Percentiles rank a stretch among this genome's conserved stretches.
phyloP scores from a whole-genome alignment of 306 rosid species.

The Fagus sylvatica region DNA sequence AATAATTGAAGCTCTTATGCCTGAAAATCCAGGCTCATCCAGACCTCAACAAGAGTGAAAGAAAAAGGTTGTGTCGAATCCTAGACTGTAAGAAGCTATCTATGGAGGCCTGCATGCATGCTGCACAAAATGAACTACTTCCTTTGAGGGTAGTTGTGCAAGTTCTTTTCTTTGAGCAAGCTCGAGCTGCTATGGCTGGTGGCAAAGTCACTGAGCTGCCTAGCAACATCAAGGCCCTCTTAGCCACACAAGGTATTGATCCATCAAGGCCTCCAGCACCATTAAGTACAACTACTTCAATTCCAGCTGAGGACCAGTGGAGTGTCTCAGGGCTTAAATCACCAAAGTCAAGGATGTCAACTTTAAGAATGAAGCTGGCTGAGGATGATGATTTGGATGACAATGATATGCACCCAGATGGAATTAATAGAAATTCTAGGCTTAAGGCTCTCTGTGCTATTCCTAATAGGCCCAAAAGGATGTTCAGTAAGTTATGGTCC shows the following conservation, averaged over 20 bases:
- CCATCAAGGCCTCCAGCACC: slow-evolving; percentile 68
- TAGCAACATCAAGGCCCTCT: slow-evolving; percentile 75
- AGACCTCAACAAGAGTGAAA: slow-evolving; percentile 87
- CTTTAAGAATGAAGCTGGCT: slow-evolving; percentile 89
- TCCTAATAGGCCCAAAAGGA: slow-evolving; percentile 82
- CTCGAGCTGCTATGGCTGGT: slow-evolving; percentile 68
- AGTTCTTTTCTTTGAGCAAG: slow-evolving; percentile 98
- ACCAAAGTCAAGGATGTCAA: slow-evolving; percentile 76
- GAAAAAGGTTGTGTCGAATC: slow-evolving; percentile 84
- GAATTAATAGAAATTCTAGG: slow-evolving; percentile 56
- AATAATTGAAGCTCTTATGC: not conserved
- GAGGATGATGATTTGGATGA: slow-evolving; percentile 78
- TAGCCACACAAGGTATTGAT: slow-evolving; percentile 77
- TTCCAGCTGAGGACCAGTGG: slow-evolving; percentile 85
- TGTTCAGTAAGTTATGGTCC: slow-evolving; percentile 90
- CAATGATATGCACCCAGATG: slow-evolving; percentile 46
- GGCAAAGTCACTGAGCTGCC: slow-evolving; percentile 81
- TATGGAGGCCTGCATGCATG: slow-evolving; percentile 98
- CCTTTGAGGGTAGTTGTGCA: slow-evolving; percentile 96
- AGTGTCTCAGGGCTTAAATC: slow-evolving; percentile 82
- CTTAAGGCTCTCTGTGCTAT: slow-evolving; percentile 64
- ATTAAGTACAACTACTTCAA: slow-evolving; percentile 58
- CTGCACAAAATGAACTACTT: slow-evolving; percentile 94
- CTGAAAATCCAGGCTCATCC: slow-evolving; percentile 74
- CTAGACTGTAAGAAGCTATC: slow-evolving; percentile 95